Evolutionary conservation across 2,329 filamentous ascomycete species (phyloP), one percentile per base, ranked within the genome.

Genomic region (Fusarium protoensiforme): DNA sequence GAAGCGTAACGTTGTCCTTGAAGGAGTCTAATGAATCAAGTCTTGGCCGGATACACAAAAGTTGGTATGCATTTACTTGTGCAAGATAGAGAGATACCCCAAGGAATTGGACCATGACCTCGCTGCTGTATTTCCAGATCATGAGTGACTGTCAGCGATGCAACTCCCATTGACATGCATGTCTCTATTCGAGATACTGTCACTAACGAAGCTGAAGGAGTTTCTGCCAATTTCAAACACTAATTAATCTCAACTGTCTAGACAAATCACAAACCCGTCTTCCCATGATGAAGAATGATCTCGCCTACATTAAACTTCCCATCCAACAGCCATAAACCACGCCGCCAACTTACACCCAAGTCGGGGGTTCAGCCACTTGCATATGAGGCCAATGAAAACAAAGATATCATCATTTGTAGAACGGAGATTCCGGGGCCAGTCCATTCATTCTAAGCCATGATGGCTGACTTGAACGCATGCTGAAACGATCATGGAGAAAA

Each of bases 41-140:
- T 54, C 31, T 33, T 48, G 51, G 35, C 39, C 24, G 71, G 68
- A 64, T 69, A 75, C 54, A 69, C 66, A 78, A 78, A 73, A 75
- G 70, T 75, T 65, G 33, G 36, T 14, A 41, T 66, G 64, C 58
- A 69, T 71, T 69, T 71, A 31, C 33, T 36, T 56, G 31, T 36
- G 68, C 43, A 63, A 67, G 61, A 71, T 71, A 67, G 60, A 73
- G 67, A 56, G 73, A 81, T 78, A 79, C 76, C 77, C 76, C 68
- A 75, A 71, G 64, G 69, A 75, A 77, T 77, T 74, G 73, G 69
- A 77, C 67, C 67, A 73, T 75, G 75, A 65, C 69, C 72, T 76
- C 64, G 35, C 43, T 51, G 14, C 18, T 29, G 27, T 8, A 51
- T n/a, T 5, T 11, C 18, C 11, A 14, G 27, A 29, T 18, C 24